Percentiles rank a stretch among this genome's conserved stretches.
Conservation (phyloP, 805 yeast genomes). For the Monosporozyma yasuniensis region DNA sequence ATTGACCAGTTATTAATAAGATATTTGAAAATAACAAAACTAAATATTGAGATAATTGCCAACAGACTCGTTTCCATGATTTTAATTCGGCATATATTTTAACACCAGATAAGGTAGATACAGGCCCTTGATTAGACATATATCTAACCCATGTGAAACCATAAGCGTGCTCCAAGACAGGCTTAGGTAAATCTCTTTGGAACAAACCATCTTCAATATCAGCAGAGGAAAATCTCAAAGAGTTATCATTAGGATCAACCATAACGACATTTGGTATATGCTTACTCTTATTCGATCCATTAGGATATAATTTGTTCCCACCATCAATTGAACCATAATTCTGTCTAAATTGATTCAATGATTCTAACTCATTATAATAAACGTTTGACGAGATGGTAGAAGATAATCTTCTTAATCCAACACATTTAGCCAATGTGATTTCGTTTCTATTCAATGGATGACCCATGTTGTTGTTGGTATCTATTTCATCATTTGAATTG, state of each 20-base stretch:
- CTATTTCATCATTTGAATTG: not conserved
- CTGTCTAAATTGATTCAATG: not conserved
- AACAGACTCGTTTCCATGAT: not conserved
- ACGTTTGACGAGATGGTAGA: conserved; percentile 28
- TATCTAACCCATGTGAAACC: conserved; percentile 11
- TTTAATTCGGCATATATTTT: not conserved
- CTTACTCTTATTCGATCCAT: not conserved
- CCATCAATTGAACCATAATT: not conserved
- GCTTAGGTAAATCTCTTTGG: not conserved
- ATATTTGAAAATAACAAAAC: not conserved
- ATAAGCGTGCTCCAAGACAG: conserved; percentile 4
- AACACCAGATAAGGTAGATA: not conserved
- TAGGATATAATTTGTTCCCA: not conserved
- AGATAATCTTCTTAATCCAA: conserved; percentile 31
- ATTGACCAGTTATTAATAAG: conserved; percentile 24
- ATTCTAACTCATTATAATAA: conserved; percentile 10
- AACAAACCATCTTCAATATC: conserved; percentile 6
- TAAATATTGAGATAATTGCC: conserved; percentile 2
- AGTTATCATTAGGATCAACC: conserved; percentile 18
- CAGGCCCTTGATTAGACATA: not conserved
- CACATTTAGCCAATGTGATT: conserved; percentile 32
- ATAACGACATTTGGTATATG: conserved; percentile 6
- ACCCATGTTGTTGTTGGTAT: not conserved
- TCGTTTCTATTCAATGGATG: conserved; percentile 16
- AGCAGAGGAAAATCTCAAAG: conserved; percentile 14